These are phyloP conservation scores for Bombardia bombarda DNA, from an alignment of 495 filamentous ascomycete species.

Conservation along the genomic window DNA sequence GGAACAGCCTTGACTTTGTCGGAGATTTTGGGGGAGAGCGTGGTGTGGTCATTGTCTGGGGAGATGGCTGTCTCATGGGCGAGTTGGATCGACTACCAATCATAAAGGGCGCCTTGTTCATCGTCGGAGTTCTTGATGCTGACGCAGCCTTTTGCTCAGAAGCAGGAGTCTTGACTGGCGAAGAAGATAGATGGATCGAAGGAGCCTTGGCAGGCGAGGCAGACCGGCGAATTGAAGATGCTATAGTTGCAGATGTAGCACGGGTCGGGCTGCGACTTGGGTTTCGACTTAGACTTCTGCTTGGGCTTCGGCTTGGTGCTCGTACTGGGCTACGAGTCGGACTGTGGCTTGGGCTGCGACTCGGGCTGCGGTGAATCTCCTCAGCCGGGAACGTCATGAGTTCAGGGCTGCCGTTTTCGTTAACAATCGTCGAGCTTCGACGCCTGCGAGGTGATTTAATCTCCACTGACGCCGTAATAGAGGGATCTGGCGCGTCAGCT, in stretches of 20 bases:
- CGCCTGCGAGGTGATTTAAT: conserved; percentile 24
- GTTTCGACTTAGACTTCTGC: too few species aligned
- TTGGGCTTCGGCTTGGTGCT: too few species aligned
- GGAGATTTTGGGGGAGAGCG: conserved; percentile 22
- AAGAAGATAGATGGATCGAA: background rate
- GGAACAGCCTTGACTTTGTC: conserved; percentile 43
- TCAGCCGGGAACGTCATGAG: conserved; percentile 42
- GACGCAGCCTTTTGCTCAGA: conserved; percentile 8
- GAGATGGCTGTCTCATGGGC: conserved; percentile 18
- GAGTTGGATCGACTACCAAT: conserved; percentile 25
- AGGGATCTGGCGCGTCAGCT: conserved; percentile 44
- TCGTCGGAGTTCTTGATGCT: conserved; percentile 4
- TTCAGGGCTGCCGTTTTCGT: conserved; percentile 54
- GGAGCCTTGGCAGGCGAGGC: conserved; percentile 2
- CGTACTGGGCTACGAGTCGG: too few species aligned
- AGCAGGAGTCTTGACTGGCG: conserved; percentile 3
- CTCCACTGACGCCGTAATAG: conserved; percentile 39
- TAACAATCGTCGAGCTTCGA: conserved; percentile 17
- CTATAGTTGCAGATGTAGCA: conserved; percentile 7
- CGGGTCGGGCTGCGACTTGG: background rate
- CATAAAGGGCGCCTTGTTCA: conserved; percentile 17
- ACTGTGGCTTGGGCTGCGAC: too few species aligned
- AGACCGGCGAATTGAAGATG: too few species aligned
- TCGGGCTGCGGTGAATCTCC: conserved; percentile 42
- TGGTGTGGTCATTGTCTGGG: conserved; percentile 15